Evolutionary conservation across 116 monocot genomes (phyloP).

Genomic region (Trichopus zeylanicus): DNA sequence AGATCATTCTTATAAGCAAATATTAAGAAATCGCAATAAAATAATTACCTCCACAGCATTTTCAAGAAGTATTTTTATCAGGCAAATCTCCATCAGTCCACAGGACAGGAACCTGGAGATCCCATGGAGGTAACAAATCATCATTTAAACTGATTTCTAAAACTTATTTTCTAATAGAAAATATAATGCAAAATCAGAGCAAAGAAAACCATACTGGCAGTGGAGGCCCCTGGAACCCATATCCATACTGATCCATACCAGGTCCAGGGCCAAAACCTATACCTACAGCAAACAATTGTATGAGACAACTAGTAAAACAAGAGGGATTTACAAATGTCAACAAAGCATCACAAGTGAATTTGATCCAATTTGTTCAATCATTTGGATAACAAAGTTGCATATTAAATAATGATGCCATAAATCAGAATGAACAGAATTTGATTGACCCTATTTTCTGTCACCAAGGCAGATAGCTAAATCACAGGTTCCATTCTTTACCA

Average conservation of each 20-base stretch:
- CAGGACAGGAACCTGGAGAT: conserved; percentile 28
- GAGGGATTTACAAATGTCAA: too few relatives aligned
- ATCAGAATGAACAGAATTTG: too few relatives aligned
- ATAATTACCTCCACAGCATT: conserved; percentile 59
- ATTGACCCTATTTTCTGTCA: too few relatives aligned
- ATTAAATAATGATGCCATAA: too few relatives aligned
- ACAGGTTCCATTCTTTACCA: too few relatives aligned
- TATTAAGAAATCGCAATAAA: background rate
- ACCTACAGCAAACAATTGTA: conserved; percentile 19
- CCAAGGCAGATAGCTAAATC: too few relatives aligned
- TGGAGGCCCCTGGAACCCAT: conserved; percentile 58
- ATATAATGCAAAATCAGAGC: background rate
- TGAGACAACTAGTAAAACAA: background rate
- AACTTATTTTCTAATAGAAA: too few relatives aligned
- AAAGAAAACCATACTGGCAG: conserved; percentile 29
- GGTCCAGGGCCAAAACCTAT: conserved; percentile 41
- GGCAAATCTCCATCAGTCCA: conserved; percentile 36
- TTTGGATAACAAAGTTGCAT: too few relatives aligned
- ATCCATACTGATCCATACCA: conserved; percentile 46
- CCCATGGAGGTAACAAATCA: background rate
- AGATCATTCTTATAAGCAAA: background rate
- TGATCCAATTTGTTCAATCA: too few relatives aligned
- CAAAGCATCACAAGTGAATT: too few relatives aligned
- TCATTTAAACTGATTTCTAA: background rate
- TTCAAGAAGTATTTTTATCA: conserved; percentile 49